phyloP scores from a whole-genome alignment of 2,329 filamentous ascomycete genomes.

The Colletotrichum camelliae region DNA sequence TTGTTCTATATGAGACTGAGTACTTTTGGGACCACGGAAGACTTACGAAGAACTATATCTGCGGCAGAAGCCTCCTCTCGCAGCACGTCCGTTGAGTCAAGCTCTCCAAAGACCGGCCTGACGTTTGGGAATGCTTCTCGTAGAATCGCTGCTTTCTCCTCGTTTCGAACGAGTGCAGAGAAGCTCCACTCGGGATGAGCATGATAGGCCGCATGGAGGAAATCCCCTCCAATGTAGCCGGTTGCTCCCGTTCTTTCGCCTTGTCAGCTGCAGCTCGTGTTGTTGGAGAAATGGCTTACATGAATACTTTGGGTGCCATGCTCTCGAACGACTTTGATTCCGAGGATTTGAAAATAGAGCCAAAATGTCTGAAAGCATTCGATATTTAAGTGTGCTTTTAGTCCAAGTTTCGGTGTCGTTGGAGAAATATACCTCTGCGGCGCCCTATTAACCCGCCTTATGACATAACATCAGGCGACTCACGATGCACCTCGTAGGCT shows the following conservation, averaged over 20 bases:
- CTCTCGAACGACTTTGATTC: background rate
- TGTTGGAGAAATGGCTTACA: background rate
- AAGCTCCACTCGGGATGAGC: background rate
- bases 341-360: too few species aligned
- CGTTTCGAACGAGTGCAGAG: background rate
- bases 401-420: fast-evolving
- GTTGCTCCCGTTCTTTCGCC: background rate
- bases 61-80: fast-evolving
- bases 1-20: fast-evolving
- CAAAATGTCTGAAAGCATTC: too few species aligned
- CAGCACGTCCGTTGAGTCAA: fast-evolving
- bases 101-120: fast-evolving
- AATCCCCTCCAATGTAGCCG: background rate
- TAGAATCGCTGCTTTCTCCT: background rate
- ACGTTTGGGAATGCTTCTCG: background rate
- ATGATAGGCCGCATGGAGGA: background rate
- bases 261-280: fast-evolving
- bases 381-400: background rate
- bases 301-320: background rate
- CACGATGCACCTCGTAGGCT: background rate
- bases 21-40: fast-evolving
- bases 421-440: background rate
- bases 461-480: background rate
- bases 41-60: background rate
- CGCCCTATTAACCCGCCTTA: background rate